Conservation (phyloP, 2,329 filamentous ascomycete species). For the Furcasterigmium sp. region DNA sequence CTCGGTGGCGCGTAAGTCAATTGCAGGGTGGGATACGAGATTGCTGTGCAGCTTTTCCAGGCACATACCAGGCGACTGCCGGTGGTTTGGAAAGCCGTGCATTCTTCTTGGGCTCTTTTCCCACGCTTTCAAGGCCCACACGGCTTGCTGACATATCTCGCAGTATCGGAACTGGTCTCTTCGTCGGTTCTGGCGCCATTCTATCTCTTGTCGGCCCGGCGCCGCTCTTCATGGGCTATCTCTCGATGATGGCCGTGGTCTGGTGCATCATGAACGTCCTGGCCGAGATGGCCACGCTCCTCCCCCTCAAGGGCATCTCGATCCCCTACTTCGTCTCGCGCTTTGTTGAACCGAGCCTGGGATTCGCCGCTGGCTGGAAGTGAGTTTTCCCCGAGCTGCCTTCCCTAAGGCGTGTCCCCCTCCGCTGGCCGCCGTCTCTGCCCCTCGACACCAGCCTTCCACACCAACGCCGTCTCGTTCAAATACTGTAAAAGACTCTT, state of each 20-base stretch:
- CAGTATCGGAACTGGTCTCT: slow-evolving; percentile 58
- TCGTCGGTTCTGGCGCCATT: slow-evolving; percentile 55
- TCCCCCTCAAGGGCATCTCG: slow-evolving; percentile 51
- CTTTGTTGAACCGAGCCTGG: slow-evolving; percentile 49
- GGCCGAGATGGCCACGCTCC: slow-evolving; percentile 49
- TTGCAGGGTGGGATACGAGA: too few relatives aligned
- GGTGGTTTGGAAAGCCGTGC: too few relatives aligned
- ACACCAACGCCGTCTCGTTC: too few relatives aligned
- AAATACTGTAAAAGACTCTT: too few relatives aligned
- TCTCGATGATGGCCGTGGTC: slow-evolving; percentile 48
- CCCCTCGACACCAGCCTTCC: too few relatives aligned
- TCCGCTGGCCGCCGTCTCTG: too few relatives aligned
- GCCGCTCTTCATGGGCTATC: slow-evolving; percentile 65
- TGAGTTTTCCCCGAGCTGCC: too few relatives aligned
- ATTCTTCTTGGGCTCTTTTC: too few relatives aligned
- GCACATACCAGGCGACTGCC: too few relatives aligned
- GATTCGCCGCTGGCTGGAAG: slow-evolving; percentile 51
- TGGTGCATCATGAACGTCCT: slow-evolving; percentile 50
- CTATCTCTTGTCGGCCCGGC: slow-evolving; percentile 54
- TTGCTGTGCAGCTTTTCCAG: too few relatives aligned
- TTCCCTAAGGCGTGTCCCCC: too few relatives aligned
- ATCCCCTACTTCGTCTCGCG: slow-evolving; percentile 51
- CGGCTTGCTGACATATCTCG: slow-evolving; percentile 4
- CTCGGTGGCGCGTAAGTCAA: slow-evolving; percentile 40
- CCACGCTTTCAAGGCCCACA: neutral